Base-by-base conservation (phyloP, 2,329 filamentous ascomycete genomes). In the Penicillium polonicum region DNA sequence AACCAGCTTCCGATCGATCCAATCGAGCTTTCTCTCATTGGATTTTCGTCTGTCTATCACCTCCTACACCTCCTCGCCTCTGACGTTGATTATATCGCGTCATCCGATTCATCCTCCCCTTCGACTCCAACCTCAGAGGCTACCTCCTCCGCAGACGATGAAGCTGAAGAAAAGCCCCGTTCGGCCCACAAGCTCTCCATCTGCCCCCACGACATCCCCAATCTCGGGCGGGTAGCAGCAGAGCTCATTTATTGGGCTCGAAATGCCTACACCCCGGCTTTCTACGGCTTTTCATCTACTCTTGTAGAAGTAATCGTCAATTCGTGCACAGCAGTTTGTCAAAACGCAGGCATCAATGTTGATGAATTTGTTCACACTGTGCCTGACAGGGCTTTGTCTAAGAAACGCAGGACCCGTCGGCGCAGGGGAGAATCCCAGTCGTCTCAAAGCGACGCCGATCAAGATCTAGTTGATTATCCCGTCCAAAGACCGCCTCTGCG, bases 241-340 rank as follows among this genome's bases (percentile, higher is more conserved):
- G 73, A 76, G 45, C 69, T 78, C 6, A 73, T 76, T 44, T 77
- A 77, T 59, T 78, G 76, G 76, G 73, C 75, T n/a, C 72, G 72
- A 15, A 73, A 78, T 56, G 75, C 76, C 10, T 78, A 78, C 58
- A 77, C 76, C 48, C 76, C 76, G 1, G 68, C 75, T 8, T 77
- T 76, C 46, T 78, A 77, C 25, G 75, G 76, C 0, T 73, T 78
- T 33, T 76, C 74, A 0, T 61, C 70, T 5, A 65, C 64, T 4
- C 70, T 76, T 13, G 68, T 75, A 9, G 70, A 76, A 7, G 68
- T 74, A 0, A 72, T 77, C 25, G 74, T 77, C 38, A 67, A 71
- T 2, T 74, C 74, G 33, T 78, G 75, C 59, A 70, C 69, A 5
- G 62, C 67, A 3, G 55, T 75, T 2, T 78, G 76, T 56, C 60